These are phyloP conservation scores for Annulohypoxylon bovei DNA, from an alignment of 495 filamentous ascomycete genomes.

Conservation along the genomic window DNA sequence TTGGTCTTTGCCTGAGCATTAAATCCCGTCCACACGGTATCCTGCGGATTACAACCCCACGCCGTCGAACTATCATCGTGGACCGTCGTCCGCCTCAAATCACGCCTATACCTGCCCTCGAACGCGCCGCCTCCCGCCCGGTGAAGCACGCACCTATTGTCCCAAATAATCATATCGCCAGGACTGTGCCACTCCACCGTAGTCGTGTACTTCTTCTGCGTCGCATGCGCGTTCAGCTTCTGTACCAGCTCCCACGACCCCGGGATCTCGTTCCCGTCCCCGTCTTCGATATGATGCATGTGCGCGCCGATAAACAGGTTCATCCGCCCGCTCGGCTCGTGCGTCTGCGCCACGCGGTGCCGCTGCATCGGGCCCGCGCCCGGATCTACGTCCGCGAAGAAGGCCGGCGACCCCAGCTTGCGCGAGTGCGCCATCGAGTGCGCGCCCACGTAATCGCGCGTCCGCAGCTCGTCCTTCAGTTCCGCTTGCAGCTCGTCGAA, in stretches of 20 bases:
- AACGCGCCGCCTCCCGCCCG: conserved; percentile 61
- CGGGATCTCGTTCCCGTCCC: conserved; percentile 50
- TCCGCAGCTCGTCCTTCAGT: conserved; percentile 51
- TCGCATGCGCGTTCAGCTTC: conserved; percentile 57
- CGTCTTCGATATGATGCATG: conserved; percentile 65
- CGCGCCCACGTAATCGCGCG: conserved; percentile 62
- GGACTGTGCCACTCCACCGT: conserved; percentile 59
- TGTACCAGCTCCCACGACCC: conserved; percentile 54
- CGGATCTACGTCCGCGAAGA: conserved; percentile 61
- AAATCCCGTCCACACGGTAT: conserved; percentile 33
- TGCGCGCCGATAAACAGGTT: conserved; percentile 67
- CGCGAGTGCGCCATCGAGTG: conserved; percentile 66
- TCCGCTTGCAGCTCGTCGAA: conserved; percentile 59
- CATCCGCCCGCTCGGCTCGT: conserved; percentile 63
- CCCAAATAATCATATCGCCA: conserved; percentile 68
- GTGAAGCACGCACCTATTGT: conserved; percentile 67
- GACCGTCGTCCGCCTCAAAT: conserved; percentile 66
- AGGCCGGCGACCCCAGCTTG: conserved; percentile 62
- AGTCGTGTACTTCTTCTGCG: conserved; percentile 60
- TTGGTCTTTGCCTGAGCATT: conserved; percentile 29
- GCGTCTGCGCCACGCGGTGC: conserved; percentile 61
- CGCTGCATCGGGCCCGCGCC: conserved; percentile 54
- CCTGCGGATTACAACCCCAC: conserved; percentile 56
- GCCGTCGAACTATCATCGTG: conserved; percentile 56
- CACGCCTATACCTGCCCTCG: conserved; percentile 60